Evolutionary conservation across 305 asterid genomes (phyloP).

Genomic region (Solanum aculeatissimum): DNA sequence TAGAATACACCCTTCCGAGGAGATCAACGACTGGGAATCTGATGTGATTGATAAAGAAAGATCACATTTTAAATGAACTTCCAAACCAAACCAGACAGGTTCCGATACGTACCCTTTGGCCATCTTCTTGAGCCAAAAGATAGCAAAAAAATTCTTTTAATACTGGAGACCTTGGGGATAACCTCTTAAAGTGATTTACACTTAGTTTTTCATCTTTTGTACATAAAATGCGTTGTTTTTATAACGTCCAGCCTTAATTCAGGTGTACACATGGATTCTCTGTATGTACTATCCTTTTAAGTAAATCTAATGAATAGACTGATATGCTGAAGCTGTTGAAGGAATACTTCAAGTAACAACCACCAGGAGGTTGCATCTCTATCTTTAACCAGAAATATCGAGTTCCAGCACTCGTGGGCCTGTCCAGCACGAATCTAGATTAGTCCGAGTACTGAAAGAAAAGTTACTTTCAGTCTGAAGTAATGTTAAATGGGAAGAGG

Average conservation of each 20-base stretch:
- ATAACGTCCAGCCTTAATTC: neutral
- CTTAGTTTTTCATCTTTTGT: neutral
- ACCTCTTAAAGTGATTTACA: neutral
- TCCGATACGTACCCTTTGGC: neutral
- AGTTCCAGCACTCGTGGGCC: neutral
- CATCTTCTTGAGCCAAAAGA: neutral
- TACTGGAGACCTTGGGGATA: neutral
- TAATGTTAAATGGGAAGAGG: neutral
- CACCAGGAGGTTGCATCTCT: neutral
- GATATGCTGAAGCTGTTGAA: neutral
- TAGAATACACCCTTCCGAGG: slow-evolving; percentile 42
- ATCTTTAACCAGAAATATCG: neutral
- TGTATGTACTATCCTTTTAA: neutral
- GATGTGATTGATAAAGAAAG: slow-evolving; percentile 40
- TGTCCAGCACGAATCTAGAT: neutral
- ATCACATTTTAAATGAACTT: neutral
- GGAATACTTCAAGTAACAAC: neutral
- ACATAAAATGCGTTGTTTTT: neutral
- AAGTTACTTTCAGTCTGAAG: neutral
- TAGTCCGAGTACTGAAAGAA: neutral
- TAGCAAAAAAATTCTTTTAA: neutral
- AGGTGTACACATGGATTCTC: neutral
- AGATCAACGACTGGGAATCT: slow-evolving; percentile 66
- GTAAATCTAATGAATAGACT: neutral
- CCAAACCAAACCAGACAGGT: neutral